These are phyloP conservation scores for Annulohypoxylon truncatum DNA, from an alignment of 2,329 filamentous ascomycete species.

Conservation along the genomic window DNA sequence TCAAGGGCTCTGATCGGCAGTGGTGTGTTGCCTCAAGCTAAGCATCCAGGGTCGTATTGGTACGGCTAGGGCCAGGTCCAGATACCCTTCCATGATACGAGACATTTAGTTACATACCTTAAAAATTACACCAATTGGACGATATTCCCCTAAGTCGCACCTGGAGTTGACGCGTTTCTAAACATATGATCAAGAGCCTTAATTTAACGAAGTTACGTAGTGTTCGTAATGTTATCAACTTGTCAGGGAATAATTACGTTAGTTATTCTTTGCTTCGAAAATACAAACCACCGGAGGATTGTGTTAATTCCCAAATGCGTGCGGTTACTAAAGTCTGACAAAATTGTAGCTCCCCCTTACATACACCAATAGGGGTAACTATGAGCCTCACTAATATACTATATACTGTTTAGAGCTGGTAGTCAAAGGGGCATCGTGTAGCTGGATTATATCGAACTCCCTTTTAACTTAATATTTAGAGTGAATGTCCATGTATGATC, in stretches of 20 bases:
- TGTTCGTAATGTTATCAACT: not conserved
- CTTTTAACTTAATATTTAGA: too few relatives aligned
- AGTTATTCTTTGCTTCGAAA: too few relatives aligned
- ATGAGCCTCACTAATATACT: too few relatives aligned
- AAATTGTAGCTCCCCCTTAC: too few relatives aligned
- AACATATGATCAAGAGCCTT: not conserved
- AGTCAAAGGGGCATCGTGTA: too few relatives aligned
- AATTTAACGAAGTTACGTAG: not conserved
- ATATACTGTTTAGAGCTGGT: too few relatives aligned
- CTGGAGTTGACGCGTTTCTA: not conserved
- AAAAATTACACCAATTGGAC: constrained; percentile 4
- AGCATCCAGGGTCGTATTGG: constrained; percentile 22
- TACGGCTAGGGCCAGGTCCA: constrained; percentile 15
- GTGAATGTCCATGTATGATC: too few relatives aligned
- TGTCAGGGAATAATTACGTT: not conserved
- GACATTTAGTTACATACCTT: not conserved
- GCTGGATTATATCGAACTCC: too few relatives aligned
- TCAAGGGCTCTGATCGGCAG: constrained; percentile 18
- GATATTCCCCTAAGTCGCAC: not conserved
- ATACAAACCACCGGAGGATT: too few relatives aligned
- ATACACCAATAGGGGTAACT: too few relatives aligned
- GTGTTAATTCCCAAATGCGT: too few relatives aligned
- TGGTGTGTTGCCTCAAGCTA: constrained; percentile 4
- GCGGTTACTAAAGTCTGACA: too few relatives aligned
- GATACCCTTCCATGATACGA: not conserved